Evolutionary conservation across 345 rosid genomes (phyloP), one percentile per base, ranked within the genome.

Genomic region (Linum lewisii): DNA sequence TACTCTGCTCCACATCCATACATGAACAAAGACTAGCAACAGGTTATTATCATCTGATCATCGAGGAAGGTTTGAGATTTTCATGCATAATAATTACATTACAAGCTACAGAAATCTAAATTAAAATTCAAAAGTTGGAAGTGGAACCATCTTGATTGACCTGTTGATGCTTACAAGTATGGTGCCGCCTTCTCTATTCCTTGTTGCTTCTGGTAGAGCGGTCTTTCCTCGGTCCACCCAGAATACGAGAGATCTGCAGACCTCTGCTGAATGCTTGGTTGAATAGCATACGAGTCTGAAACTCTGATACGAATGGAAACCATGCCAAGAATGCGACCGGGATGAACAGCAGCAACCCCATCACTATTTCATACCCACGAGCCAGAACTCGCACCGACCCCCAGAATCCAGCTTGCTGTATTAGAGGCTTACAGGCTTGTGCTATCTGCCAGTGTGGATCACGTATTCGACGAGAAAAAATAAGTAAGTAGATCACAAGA

Each of bases 261-360:
- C 97, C 97, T 85, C 99, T 81, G 68, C 99, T 94, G 77, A 94
- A 94, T 15, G 97, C 99, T 73, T 94, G 99, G 87, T 94, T 94
- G 80, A 94, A 94, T 24, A 94, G 83, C 99, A 94, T 94, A 26
- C 99, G 97, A 7, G 99, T 94, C 69, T 94, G 99, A 64, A 94
- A 94, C 69, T 94, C 99, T 0, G 99, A 90, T 42, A 94, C 97
- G 54, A 94, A 94, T 0, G 97, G 99, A 67, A 94, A 94, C 99
- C 99, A 94, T 1, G 99, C 97, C 37, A 94, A 75, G 82, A 94
- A 94, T 20, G 97, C 97, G 26, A 94, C 97, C 1, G 99, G 99
- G 1, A 97, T 94, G 78, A 94, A 94, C 55, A 94, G 71, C 42
- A 90, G 80, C 76, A 94, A 77, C 7, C 99, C 97, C 92, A 94